Evolutionary conservation across 345 rosid genomes (phyloP), one percentile per base, ranked within the genome.

Genomic region (Excoecaria agallocha): DNA sequence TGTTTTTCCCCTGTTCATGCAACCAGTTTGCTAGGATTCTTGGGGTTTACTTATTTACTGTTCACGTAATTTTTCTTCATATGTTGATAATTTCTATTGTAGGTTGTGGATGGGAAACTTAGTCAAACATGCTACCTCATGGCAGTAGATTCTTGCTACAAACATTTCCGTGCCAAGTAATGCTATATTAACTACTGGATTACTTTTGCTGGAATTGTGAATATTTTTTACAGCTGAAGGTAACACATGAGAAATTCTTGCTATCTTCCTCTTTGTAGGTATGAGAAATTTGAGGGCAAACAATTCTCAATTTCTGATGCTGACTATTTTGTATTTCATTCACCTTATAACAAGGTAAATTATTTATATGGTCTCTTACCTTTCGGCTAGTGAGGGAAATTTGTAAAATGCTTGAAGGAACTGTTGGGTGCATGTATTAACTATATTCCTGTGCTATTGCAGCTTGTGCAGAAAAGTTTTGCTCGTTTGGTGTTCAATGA

Each of bases 391-490:
- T 52, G 65, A 7, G 5, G 48, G 41, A 60, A 52, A 46, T 49
- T 51, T 46, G n/a, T 57, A 10, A 9, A 52, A 13, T 69, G 71
- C 20, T 57, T 55, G 52, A 43, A 59, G 46, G 56, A 61, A 70
- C 22, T 22, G n/a, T 77, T n/a, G 60, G 56, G 43, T 50, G 25
- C 66, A 12, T 73, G 8, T 19, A 43, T 25, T 66, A 43, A 70
- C 54, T 19, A 43, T 74, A 70, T 72, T 46, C 66, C 79, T 68
- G 57, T 51, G 76, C 73, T 76, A 3, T 61, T 81, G 86, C 93
- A 96, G 99, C 99, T 96, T 85, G 99, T 96, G 61, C 99, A 96
- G 83, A 96, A 96, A 85, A 93, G 99, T 80, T 96, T 96, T 86
- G 90, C 97, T 70, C 93, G 99, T 71, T 84, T 96, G 81, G 50